Percentiles rank a stretch among this genome's conserved stretches.
Conservation (phyloP, 345 rosid species). For the Capsella bursapastoris region DNA sequence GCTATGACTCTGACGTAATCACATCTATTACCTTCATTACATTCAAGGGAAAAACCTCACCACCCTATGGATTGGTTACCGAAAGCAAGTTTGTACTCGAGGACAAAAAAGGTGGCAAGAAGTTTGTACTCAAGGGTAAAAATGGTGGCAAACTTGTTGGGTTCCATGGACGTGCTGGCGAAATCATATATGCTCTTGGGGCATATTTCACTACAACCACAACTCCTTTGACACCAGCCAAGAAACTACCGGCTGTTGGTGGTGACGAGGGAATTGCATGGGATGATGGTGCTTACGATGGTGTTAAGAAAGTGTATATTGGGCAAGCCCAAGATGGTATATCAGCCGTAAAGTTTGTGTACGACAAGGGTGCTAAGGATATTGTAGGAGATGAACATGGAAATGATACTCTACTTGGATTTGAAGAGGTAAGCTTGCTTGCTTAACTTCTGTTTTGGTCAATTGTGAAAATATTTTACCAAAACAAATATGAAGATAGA, state of each 20-base stretch:
- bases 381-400: conserved; percentile 22
- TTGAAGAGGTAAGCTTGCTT: conserved; percentile 13
- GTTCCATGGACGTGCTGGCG: conserved; percentile 39
- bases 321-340: conserved; percentile 17
- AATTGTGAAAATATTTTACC: no score
- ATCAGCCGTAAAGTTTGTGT: conserved; percentile 27
- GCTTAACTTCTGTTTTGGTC: not conserved
- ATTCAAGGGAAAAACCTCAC: conserved; percentile 23
- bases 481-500: no score
- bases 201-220: conserved; percentile 15
- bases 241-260: conserved; percentile 17
- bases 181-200: conserved; percentile 32
- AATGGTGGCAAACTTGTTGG: conserved; percentile 34
- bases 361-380: not conserved
- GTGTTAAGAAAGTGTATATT: conserved; percentile 28
- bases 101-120: conserved; percentile 14
- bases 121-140: conserved; percentile 18
- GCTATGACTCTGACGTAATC: conserved; percentile 15
- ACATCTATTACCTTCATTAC: conserved; percentile 28
- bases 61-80: conserved; percentile 20
- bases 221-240: not conserved
- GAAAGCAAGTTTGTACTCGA: conserved; percentile 17
- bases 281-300: conserved; percentile 33
- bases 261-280: conserved; percentile 20
- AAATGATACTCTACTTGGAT: conserved; percentile 5